Conservation (phyloP, 139 green algal genomes). For the Ettlia oleoabundans region DNA sequence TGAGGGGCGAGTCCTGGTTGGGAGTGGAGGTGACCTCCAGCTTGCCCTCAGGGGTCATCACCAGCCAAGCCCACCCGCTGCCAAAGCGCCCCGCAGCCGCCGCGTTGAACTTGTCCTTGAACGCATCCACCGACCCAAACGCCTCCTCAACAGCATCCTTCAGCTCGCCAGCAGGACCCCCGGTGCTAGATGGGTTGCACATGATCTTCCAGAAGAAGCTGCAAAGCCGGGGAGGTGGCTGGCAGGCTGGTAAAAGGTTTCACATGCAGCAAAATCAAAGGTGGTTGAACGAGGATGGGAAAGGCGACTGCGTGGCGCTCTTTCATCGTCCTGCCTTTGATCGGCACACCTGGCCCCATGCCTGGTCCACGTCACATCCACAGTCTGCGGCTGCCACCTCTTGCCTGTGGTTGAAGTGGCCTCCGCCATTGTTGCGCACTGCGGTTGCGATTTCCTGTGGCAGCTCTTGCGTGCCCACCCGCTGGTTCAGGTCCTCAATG, state of each 20-base stretch:
- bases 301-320: too few relatives aligned
- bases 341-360: too few relatives aligned
- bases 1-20: constrained; percentile 69
- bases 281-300: not conserved
- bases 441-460: constrained; percentile 63
- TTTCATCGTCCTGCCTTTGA: too few relatives aligned
- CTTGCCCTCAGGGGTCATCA: constrained; percentile 74
- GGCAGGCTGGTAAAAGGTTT: not conserved
- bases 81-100: constrained; percentile 87
- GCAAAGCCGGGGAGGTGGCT: not conserved
- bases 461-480: constrained; percentile 57
- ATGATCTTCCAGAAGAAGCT: constrained; percentile 96
- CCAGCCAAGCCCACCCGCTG: constrained; percentile 95
- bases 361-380: too few relatives aligned
- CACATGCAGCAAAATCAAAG: not conserved
- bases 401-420: constrained; percentile 65
- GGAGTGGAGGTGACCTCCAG: constrained; percentile 89
- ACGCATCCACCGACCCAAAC: constrained; percentile 88
- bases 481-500: constrained; percentile 67
- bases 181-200: constrained; percentile 70
- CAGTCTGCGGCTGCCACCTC: not conserved
- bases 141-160: constrained; percentile 79
- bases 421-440: constrained; percentile 68
- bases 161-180: constrained; percentile 76
- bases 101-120: constrained; percentile 86